Base-by-base conservation (phyloP, 441 rosid genomes). In the Biscutella laevigata region DNA sequence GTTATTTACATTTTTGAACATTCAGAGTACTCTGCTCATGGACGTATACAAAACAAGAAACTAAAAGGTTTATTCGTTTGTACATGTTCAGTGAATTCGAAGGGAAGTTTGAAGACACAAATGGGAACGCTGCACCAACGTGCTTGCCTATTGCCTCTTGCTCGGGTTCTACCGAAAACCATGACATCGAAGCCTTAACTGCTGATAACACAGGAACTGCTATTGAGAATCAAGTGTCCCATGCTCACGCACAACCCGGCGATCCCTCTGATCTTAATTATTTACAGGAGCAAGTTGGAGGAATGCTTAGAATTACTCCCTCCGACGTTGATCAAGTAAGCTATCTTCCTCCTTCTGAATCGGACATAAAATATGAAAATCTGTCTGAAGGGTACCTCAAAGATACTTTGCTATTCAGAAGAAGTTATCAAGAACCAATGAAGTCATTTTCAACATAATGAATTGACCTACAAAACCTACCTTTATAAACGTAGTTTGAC, bases 231-330 rank as follows among this genome's bases (percentile, higher is more conserved):
- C 78, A 74, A 39, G 50, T 66, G 37, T 71, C 73, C 33, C 72
- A 76, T 19, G 68, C 12, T 32, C 51, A 48, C 7, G 43, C 12
- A 45, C 70, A 69, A 51, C 74, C 57, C 14, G 65, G 75, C 1
- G 55, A 51, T 44, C 35, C 68, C 45, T 64, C 81, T 55, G 83
- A 80, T 62, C 71, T 72, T 37, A 76, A 65, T 62, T 58, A 72
- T 69, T 76, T 90, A 32, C 85, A 80, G 59, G 95, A 91, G 59
- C 67, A 68, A 45, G 79, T 60, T 6, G 94, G 91, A 49, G 91
- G 96, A 56, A 88, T 91, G 82, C 81, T 68, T 76, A 91, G 77
- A 69, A 88, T 91, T 38, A 71, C 81, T 62, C 96, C 94, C 33
- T 76, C 91, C 2, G 88, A 83, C 47, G 60, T 69, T 33, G 80